A percentile compares a stretch with the other conserved stretches of the same genome.
Evolutionary conservation across 2,329 filamentous ascomycete species (phyloP).

Genomic region (Calcarisporium arbuscula): DNA sequence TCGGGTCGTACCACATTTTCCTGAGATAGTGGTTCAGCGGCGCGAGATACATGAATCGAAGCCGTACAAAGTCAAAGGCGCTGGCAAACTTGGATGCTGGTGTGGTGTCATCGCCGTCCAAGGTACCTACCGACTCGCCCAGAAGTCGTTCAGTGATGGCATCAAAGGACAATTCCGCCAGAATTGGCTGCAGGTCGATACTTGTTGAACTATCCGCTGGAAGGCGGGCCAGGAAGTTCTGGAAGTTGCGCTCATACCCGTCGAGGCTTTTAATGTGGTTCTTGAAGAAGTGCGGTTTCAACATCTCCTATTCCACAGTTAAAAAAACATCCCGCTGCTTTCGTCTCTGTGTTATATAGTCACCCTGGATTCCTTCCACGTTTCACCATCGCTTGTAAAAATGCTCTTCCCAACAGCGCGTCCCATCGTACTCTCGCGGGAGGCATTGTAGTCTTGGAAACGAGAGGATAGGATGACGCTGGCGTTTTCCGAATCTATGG

Average conservation of each 20-base stretch:
- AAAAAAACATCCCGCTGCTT: neutral
- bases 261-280: slow-evolving; percentile 1
- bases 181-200: slow-evolving; percentile 1
- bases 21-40: too few species aligned
- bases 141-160: slow-evolving; percentile 1
- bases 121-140: neutral
- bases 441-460: neutral
- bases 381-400: neutral
- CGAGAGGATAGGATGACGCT: slow-evolving; percentile 2
- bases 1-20: too few species aligned
- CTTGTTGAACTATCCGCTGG: neutral
- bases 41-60: too few species aligned
- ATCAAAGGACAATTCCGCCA: slow-evolving; percentile 1
- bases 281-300: too few species aligned
- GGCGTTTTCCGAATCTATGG: slow-evolving; percentile 1
- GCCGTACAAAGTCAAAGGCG: slow-evolving; percentile 1
- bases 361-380: slow-evolving; percentile 4
- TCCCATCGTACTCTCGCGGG: slow-evolving; percentile 1
- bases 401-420: slow-evolving; percentile 3
- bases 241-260: neutral
- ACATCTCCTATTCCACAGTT: neutral
- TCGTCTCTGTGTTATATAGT: neutral
- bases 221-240: neutral
- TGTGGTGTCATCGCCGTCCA: neutral
- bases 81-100: neutral